phyloP scores from a whole-genome alignment of 2,329 filamentous ascomycete species.

The Fusarium pseudonygamai region DNA sequence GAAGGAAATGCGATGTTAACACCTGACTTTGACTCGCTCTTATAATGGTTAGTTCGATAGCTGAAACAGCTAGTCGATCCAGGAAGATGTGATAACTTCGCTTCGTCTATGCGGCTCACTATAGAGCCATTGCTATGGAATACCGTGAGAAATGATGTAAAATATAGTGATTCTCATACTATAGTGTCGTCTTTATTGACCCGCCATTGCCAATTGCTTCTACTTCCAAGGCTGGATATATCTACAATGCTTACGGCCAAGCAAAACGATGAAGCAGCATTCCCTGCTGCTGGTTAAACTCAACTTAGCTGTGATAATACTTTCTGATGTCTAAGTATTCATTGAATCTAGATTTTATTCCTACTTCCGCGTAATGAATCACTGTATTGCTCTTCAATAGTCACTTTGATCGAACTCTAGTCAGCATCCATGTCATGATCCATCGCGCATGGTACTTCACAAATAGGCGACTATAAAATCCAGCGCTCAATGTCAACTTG shows the following conservation, averaged over 20 bases:
- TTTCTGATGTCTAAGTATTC: no score
- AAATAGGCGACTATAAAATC: neutral
- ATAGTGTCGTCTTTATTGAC: fast-evolving
- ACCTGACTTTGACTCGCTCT: no score
- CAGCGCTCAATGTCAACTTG: neutral
- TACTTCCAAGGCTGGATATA: fast-evolving
- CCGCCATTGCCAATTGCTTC: fast-evolving
- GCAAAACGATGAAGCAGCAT: neutral
- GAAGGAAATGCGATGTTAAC: neutral
- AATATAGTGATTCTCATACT: neutral
- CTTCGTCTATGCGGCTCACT: neutral
- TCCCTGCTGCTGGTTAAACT: no score
- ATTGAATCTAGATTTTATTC: fast-evolving
- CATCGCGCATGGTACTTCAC: fast-evolving
- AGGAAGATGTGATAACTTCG: no score
- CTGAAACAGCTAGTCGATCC: no score
- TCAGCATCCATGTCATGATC: fast-evolving
- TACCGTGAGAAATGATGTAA: no score
- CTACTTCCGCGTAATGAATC: fast-evolving
- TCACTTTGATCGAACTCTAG: fast-evolving
- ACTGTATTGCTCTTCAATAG: fast-evolving
- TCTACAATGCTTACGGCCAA: no score
- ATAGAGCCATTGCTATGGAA: fast-evolving
- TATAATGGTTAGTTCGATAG: no score
- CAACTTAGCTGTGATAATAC: fast-evolving